Evolutionary conservation across 2,329 filamentous ascomycete species (phyloP).

Genomic region (Chaetomium globosum): DNA sequence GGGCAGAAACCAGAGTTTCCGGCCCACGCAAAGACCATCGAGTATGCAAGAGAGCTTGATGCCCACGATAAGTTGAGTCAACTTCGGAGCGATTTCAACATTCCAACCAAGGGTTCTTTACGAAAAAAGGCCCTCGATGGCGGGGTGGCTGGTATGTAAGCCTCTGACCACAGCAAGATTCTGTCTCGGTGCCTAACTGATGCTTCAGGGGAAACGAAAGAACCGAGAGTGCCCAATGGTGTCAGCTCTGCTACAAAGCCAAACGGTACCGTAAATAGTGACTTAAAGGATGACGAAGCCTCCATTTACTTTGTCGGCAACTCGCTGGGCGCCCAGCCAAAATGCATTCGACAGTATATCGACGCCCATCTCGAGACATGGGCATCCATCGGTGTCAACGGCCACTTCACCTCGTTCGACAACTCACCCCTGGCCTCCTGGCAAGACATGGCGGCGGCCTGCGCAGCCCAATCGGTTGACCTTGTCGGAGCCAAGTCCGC

Average conservation of each 20-base stretch:
- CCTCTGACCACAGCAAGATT: background rate
- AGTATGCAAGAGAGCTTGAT: constrained; percentile 60
- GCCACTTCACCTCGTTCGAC: constrained; percentile 73
- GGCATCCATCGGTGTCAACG: constrained; percentile 80
- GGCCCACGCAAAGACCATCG: constrained; percentile 49
- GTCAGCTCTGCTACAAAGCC: background rate
- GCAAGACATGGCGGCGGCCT: constrained; percentile 77
- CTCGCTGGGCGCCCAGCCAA: constrained; percentile 82
- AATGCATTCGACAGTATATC: constrained; percentile 65
- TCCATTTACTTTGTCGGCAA: constrained; percentile 87
- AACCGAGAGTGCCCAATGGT: constrained; percentile 3
- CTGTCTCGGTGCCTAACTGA: background rate
- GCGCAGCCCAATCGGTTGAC: constrained; percentile 68
- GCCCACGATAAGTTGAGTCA: constrained; percentile 60
- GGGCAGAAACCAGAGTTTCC: constrained; percentile 52
- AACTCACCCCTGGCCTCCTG: constrained; percentile 71
- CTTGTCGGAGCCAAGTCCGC: constrained; percentile 70
- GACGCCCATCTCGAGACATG: constrained; percentile 77
- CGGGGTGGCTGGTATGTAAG: constrained; percentile 45
- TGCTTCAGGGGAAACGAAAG: constrained; percentile 30
- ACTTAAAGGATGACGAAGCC: constrained; percentile 46
- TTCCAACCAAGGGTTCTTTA: constrained; percentile 74
- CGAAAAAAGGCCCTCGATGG: constrained; percentile 62
- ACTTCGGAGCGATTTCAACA: constrained; percentile 71
- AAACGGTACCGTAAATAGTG: constrained; percentile 33